Evolutionary conservation across 306 rosid species (phyloP).

Genomic region (Vicia sativa): DNA sequence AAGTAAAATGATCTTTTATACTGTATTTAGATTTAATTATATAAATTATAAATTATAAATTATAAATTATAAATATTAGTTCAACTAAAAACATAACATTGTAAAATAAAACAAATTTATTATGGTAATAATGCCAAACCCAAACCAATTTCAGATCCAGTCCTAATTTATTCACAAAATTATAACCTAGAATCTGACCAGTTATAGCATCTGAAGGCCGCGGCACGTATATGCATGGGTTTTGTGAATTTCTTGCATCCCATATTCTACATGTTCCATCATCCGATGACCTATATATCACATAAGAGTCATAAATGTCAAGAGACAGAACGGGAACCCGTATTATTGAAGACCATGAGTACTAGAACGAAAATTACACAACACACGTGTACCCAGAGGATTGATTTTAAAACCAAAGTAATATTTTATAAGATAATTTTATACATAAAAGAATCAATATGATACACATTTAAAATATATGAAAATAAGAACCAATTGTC

Average conservation of each 20-base stretch:
- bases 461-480: constrained; percentile 2
- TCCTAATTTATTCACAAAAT: constrained; percentile 31
- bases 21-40: constrained; percentile 14
- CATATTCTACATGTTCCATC: constrained; percentile 94
- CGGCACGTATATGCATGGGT: constrained; percentile 69
- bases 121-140: constrained; percentile 34
- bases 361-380: constrained; percentile 1
- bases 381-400: background rate
- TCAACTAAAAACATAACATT: constrained; percentile 29
- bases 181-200: constrained; percentile 60
- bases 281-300: constrained; percentile 70
- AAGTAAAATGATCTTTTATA: constrained; percentile 12
- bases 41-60: constrained; percentile 15
- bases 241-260: constrained; percentile 81
- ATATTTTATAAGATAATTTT: constrained; percentile 7
- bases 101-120: constrained; percentile 32
- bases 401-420: background rate
- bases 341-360: constrained; percentile 15
- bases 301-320: constrained; percentile 32
- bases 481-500: background rate
- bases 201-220: constrained; percentile 62
- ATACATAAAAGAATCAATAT: background rate
- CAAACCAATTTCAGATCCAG: constrained; percentile 37
- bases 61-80: constrained; percentile 22
- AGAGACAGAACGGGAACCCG: constrained; percentile 24